Conservation (phyloP, 148 eudicot genomes). For the Dysphania ambrosioides region DNA sequence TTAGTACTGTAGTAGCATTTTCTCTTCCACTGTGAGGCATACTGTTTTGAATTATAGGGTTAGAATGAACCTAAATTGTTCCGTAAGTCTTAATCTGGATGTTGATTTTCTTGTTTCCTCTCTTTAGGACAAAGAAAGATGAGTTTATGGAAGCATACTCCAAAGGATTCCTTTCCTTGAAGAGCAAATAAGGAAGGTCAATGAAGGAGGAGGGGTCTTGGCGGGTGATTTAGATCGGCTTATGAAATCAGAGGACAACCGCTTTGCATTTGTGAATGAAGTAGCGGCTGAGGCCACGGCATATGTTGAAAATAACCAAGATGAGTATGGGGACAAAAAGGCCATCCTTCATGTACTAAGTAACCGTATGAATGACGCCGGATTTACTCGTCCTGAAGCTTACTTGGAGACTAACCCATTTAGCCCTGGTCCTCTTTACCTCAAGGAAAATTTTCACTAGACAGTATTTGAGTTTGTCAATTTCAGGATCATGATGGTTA, state of each 20-base stretch:
- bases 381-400: slow-evolving; percentile 72
- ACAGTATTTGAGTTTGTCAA: background rate
- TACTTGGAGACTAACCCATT: slow-evolving; percentile 65
- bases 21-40: background rate
- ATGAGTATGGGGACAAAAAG: slow-evolving; percentile 83
- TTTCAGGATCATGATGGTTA: background rate
- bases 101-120: slow-evolving; percentile 14
- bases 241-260: slow-evolving; percentile 73
- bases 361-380: slow-evolving; percentile 87
- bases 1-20: background rate
- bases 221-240: slow-evolving; percentile 63
- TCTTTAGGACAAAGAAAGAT: slow-evolving; percentile 28
- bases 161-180: slow-evolving; percentile 42
- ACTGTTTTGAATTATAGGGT: background rate
- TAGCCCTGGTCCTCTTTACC: slow-evolving; percentile 62
- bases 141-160: slow-evolving; percentile 29
- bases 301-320: slow-evolving; percentile 74
- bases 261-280: slow-evolving; percentile 72
- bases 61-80: background rate
- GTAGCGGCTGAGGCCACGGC: slow-evolving; percentile 81
- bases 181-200: slow-evolving; percentile 72
- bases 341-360: slow-evolving; percentile 88
- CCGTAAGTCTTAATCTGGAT: background rate
- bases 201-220: slow-evolving; percentile 66
- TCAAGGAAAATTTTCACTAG: slow-evolving; percentile 46